Conservation (phyloP, 345 rosid genomes). For the Mallotus nudiflorus region DNA sequence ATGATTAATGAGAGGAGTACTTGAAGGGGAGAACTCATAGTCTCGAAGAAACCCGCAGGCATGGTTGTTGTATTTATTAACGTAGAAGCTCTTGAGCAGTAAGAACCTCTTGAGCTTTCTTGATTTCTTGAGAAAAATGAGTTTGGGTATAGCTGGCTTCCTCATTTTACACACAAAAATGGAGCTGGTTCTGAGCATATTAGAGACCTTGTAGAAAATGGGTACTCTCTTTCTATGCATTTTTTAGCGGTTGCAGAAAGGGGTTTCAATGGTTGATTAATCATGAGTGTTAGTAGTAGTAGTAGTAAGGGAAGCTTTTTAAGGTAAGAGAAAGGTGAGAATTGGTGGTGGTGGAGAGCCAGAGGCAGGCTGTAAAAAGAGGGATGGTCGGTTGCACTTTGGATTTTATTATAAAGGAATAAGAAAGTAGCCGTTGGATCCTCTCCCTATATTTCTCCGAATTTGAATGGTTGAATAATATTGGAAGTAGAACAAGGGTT, state of each 20-base stretch:
- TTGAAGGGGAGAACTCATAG: slow-evolving; percentile 54
- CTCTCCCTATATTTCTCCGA: neutral
- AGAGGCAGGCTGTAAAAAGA: slow-evolving; percentile 35
- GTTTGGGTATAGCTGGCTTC: slow-evolving; percentile 41
- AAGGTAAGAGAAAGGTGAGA: neutral
- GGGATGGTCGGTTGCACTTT: slow-evolving; percentile 37
- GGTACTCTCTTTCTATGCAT: slow-evolving; percentile 17
- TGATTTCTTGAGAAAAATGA: slow-evolving; percentile 34
- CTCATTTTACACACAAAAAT: slow-evolving; percentile 31
- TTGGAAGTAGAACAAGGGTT: too few species aligned
- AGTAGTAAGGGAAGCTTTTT: slow-evolving; percentile 3
- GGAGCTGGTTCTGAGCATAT: slow-evolving; percentile 34
- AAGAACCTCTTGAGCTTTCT: slow-evolving; percentile 34
- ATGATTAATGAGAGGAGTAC: slow-evolving; percentile 19
- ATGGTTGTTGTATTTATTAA: slow-evolving; percentile 30
- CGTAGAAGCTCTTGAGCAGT: slow-evolving; percentile 21
- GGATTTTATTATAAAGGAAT: slow-evolving; percentile 13
- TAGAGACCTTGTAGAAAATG: slow-evolving; percentile 40
- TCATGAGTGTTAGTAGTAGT: neutral
- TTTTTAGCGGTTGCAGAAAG: neutral
- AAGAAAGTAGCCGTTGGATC: slow-evolving; percentile 44
- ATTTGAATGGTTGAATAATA: slow-evolving; percentile 8
- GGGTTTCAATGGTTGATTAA: neutral
- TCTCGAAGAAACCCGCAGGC: slow-evolving; percentile 44
- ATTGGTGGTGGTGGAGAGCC: slow-evolving; percentile 16